Evolutionary conservation across 129 eudicot species (phyloP).

Genomic region (Cynara cardunculus): DNA sequence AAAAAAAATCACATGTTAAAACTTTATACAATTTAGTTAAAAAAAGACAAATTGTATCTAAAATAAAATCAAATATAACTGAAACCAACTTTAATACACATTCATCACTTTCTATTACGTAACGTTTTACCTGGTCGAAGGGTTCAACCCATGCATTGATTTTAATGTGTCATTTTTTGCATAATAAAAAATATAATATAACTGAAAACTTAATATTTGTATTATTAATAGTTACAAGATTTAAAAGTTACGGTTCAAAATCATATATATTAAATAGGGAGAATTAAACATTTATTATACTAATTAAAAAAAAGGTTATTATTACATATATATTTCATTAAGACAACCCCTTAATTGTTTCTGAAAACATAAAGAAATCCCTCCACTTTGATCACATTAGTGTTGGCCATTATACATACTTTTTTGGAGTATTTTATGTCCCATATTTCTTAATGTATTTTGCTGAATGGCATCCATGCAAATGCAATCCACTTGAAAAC

Average conservation of each 20-base stretch:
- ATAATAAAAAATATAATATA: no score
- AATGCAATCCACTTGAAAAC: constrained; percentile 2
- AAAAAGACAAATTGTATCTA: no score
- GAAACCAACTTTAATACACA: background rate
- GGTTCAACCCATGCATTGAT: background rate
- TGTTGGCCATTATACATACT: constrained; percentile 18
- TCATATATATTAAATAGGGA: background rate
- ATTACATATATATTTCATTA: no score
- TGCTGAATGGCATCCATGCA: constrained; percentile 28
- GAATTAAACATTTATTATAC: background rate
- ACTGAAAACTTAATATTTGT: background rate
- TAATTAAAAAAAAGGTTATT: background rate
- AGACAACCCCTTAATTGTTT: no score
- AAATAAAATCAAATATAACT: no score
- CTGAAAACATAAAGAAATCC: background rate
- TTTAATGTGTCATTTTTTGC: no score
- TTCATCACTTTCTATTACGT: background rate
- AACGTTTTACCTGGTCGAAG: no score
- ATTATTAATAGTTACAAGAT: background rate
- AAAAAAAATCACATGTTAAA: no score
- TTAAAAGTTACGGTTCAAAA: background rate
- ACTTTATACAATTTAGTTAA: no score
- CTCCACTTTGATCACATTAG: constrained; percentile 6
- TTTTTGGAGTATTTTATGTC: background rate
- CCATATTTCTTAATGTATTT: background rate